Base-by-base conservation (phyloP, 306 rosid species). In the Acacia confusa region DNA sequence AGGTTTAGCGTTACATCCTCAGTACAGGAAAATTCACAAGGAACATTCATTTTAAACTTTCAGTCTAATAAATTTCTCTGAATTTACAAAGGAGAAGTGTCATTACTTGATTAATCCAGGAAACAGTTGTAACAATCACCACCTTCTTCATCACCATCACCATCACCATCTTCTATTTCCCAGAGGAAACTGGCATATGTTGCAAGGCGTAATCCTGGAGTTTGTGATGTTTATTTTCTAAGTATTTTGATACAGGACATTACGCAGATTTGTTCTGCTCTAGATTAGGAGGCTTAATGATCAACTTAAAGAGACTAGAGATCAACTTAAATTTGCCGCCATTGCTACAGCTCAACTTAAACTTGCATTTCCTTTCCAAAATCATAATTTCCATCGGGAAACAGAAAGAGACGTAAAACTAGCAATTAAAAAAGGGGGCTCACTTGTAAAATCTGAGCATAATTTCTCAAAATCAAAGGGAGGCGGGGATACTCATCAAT, bases 131-230 rank as follows among this genome's bases (percentile, higher is more conserved):
- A 79, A 57, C 57, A 63, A 7, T n/a, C n/a, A n/a, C 64, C 89
- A 64, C 64, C 76, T 43, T 82, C 58, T 17, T 53, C 60, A 53
- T 53, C 60, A 43, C 3, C 87, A 13, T 87, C 85, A 27, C 76
- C 82, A 34, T 79, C 80, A 4, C 63, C 84, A 15, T 87, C 86
- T 63, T 88, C 90, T 65, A 82, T 76, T 85, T 88, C 94, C 98
- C 97, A 95, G 32, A 93, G 98, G 87, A 95, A 93, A 83, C 91
- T 86, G 78, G 94, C 86, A 86, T 89, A 88, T 86, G 96, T 96
- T 53, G 93, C 98, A 55, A 91, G 96, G 40, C 41, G 41, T 28
- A 28, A 4, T 63, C 69, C 69, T 15, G 2, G 40, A 28, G 69
- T 9, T 28, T 28, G 40, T 28, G 69, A 28, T 14, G 34, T 63